Evolutionary conservation across 225 moss, liverwort and hornwort species (phyloP), one percentile per base, ranked within the genome.

Genomic region (Bryoerythrophyllum caledonicum): DNA sequence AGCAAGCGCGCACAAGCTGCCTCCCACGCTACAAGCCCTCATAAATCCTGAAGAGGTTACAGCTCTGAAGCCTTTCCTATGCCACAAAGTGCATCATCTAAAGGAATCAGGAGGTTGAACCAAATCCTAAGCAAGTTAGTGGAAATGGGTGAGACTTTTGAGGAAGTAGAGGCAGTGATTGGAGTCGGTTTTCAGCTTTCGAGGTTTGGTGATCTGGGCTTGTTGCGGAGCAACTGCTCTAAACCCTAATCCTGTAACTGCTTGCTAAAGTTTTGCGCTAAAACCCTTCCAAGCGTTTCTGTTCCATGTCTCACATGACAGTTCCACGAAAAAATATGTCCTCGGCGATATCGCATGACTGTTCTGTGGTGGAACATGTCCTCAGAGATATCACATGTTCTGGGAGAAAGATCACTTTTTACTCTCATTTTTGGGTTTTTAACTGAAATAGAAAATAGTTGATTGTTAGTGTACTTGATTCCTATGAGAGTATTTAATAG

Each of bases 1-100:
- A 38, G 72, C 17, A 13, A 73, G n/a, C 43, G 63, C 83, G 25
- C 26, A 15, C 13, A 58, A 34, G 1, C 43, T 49, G 9, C 25
- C 51, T 32, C 56, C 34, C 76, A 73, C 41, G 58, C 12, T 63
- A 41, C 52, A 76, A 58, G 68, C 76, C 76, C 68, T 68, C 83
- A 84, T 84, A 51, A 62, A 81, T 25, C 20, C 44, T 15, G 15
- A 44, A 44, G 15, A 44, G 0, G 16, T 49, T 17, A 0, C 5
- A 17, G 1, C 13, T 12, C 43, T 13, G 32, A n/a, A n/a, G n/a
- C n/a, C n/a, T n/a, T n/a, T n/a, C 5, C 32, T 32, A 32, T 32
- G n/a, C n/a, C n/a, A n/a, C n/a, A 34, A 38, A 38, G 10, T 38
- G 38, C 37, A 37, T 37, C 37, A 37, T 37, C 37, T 37, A 37